A percentile compares a stretch with the other conserved stretches of the same genome.
These are phyloP conservation scores for Chloris gayana DNA, from an alignment of 176 grass and related monocot genomes.

Conservation along the genomic window DNA sequence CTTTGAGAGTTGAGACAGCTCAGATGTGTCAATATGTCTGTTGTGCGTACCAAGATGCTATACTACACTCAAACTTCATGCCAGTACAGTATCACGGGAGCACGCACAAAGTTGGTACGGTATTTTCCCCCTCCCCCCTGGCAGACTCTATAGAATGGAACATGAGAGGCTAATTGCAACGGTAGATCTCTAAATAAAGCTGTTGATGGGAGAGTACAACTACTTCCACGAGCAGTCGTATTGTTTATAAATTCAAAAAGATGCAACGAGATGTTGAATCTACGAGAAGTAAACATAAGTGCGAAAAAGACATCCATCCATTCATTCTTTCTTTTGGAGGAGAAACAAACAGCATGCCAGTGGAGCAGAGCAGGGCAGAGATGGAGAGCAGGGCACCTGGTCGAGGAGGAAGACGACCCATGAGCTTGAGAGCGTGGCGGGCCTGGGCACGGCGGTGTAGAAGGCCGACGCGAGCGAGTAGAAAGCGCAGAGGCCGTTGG, in stretches of 20 bases:
- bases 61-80: no score
- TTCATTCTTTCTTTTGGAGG: background rate
- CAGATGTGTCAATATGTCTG: no score
- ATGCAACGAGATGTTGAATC: background rate
- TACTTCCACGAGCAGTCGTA: background rate
- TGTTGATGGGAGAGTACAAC: background rate
- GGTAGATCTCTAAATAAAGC: background rate
- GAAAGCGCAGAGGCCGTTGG: slow-evolving; percentile 80
- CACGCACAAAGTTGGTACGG: no score
- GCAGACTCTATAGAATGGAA: background rate
- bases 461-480: slow-evolving; percentile 80
- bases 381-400: slow-evolving; percentile 42
- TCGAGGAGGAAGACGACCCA: slow-evolving; percentile 92
- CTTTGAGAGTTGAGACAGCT: no score
- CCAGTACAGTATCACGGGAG: no score
- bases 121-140: no score
- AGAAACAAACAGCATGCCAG: background rate
- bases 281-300: background rate
- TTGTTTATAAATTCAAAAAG: background rate
- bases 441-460: slow-evolving; percentile 62
- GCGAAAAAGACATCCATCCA: background rate
- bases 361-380: background rate
- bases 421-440: slow-evolving; percentile 52
- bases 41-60: no score
- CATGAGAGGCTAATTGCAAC: background rate